Conservation (phyloP, 169 alveolate genomes). For the Plasmodium malariae region DNA sequence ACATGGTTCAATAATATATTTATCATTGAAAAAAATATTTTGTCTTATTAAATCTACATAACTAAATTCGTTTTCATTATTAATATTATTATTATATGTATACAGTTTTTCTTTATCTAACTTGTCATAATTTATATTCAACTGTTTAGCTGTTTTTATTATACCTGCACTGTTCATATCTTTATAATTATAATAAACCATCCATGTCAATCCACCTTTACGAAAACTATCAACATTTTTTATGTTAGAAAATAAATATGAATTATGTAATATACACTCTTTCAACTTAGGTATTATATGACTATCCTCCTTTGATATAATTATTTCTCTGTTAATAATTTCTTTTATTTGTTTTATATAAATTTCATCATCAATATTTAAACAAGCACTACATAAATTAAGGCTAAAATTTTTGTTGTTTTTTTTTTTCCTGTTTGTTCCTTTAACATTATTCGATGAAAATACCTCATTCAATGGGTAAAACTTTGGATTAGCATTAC, state of each 20-base stretch:
- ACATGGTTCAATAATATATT: conserved; percentile 78
- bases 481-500: neutral
- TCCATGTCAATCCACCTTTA: conserved; percentile 86
- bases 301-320: conserved; percentile 27
- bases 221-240: conserved; percentile 54
- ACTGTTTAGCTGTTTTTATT: neutral
- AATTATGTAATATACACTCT: neutral
- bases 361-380: conserved; percentile 53
- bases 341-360: conserved; percentile 61
- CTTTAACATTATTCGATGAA: neutral
- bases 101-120: neutral
- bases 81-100: neutral
- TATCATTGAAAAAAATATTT: conserved; percentile 43
- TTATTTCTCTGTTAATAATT: conserved; percentile 44
- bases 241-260: conserved; percentile 33
- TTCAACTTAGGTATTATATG: conserved; percentile 1
- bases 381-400: conserved; percentile 61
- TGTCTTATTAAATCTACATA: conserved; percentile 39
- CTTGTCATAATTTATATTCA: conserved; percentile 16
- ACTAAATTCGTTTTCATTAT: neutral
- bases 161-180: neutral
- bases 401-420: conserved; percentile 35
- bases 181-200: conserved; percentile 31
- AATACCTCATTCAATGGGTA: neutral
- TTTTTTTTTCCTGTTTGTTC: conserved; percentile 30